These are phyloP conservation scores for Sclerotinia glacialis DNA, from an alignment of 2,329 filamentous ascomycete genomes.

Conservation along the genomic window DNA sequence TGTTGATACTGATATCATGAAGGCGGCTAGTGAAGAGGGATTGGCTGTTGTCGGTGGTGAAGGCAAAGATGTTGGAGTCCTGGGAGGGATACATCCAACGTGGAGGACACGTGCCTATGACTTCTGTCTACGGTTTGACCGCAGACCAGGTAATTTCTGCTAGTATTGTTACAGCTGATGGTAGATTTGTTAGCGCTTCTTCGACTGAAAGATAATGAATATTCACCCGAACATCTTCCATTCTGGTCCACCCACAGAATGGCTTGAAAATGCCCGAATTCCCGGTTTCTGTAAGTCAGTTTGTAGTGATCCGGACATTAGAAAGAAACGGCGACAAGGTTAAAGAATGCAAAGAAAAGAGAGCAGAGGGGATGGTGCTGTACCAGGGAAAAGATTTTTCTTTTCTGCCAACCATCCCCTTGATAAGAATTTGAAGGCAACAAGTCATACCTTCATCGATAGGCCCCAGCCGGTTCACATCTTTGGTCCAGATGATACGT, in stretches of 20 bases:
- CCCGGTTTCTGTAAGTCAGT: not conserved
- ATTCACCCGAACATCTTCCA: too few species aligned
- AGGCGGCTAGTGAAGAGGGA: too few species aligned
- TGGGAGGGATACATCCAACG: too few species aligned
- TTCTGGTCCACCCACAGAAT: not conserved
- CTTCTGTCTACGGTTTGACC: too few species aligned
- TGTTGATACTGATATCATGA: conserved; percentile 43
- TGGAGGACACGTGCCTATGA: too few species aligned
- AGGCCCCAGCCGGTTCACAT: not conserved
- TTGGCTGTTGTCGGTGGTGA: too few species aligned
- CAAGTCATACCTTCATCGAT: not conserved
- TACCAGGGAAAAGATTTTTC: not conserved
- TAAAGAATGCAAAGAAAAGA: too few species aligned
- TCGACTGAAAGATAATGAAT: too few species aligned
- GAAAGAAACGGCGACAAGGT: not conserved
- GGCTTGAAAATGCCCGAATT: not conserved
- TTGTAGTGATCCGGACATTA: not conserved
- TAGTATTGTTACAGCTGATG: too few species aligned
- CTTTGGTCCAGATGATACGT: not conserved
- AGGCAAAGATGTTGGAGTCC: too few species aligned
- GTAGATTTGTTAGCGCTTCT: too few species aligned
- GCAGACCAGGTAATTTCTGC: too few species aligned
- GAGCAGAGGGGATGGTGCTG: not conserved
- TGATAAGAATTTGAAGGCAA: not conserved
- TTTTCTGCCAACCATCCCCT: not conserved